These are phyloP conservation scores for Ascochyta pisi DNA, from an alignment of 2,329 filamentous ascomycete genomes.

Conservation along the genomic window DNA sequence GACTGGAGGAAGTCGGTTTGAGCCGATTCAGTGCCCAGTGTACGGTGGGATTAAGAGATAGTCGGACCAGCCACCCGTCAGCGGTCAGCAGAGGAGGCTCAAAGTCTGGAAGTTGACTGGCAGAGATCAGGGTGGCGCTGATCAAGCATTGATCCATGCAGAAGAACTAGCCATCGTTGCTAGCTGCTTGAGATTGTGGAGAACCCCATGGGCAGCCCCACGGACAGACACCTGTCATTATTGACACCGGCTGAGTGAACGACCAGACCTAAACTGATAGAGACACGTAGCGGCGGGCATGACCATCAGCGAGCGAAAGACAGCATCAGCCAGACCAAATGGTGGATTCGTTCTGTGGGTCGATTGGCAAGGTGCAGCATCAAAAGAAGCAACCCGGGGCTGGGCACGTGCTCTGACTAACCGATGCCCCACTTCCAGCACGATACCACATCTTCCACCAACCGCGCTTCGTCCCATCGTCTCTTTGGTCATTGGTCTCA, in stretches of 20 bases:
- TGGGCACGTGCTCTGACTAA: slow-evolving; percentile 1
- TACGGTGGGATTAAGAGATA: not conserved
- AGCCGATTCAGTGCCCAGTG: slow-evolving; percentile 3
- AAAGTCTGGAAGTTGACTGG: not conserved
- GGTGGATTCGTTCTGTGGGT: not conserved
- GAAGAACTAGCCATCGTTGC: not conserved
- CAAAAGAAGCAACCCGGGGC: not conserved
- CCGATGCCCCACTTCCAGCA: not conserved
- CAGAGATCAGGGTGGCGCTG: not conserved
- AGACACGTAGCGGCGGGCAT: not conserved
- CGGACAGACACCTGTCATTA: not conserved
- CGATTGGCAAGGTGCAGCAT: not conserved
- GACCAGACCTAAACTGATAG: not conserved
- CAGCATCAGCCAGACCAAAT: not conserved
- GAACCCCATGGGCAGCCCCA: slow-evolving; percentile 2
- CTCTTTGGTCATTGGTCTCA: not conserved
- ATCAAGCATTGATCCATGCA: not conserved
- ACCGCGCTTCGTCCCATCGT: not conserved
- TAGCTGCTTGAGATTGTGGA: not conserved
- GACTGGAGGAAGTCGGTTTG: not conserved
- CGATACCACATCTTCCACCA: slow-evolving; percentile 7
- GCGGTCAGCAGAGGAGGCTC: slow-evolving; percentile 4
- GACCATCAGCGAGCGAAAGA: not conserved
- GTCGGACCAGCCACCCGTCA: slow-evolving; percentile 5
- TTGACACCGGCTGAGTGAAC: not conserved